Conservation (phyloP, 202 grass and related monocot genomes). For the Musa balbisiana region DNA sequence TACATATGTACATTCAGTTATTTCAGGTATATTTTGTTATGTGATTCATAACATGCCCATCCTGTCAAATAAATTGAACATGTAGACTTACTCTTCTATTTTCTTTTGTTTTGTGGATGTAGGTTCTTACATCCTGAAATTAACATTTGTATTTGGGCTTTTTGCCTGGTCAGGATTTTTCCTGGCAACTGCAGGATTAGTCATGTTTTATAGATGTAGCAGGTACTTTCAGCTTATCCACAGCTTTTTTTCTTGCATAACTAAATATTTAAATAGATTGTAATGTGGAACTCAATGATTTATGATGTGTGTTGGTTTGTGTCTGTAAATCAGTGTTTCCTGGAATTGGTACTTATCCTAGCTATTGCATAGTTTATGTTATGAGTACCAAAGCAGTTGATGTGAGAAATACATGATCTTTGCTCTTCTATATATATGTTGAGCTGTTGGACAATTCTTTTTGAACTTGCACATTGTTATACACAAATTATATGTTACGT, state of each 20-base stretch:
- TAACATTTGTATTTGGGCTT: conserved; percentile 52
- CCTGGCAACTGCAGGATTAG: conserved; percentile 65
- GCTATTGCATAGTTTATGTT: too few species aligned
- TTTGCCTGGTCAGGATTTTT: conserved; percentile 91
- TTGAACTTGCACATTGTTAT: too few species aligned
- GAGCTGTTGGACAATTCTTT: too few species aligned
- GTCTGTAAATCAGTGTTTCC: too few species aligned
- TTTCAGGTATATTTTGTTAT: conserved; percentile 50
- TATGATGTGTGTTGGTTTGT: too few species aligned
- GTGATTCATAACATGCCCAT: neutral
- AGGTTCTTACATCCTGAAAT: conserved; percentile 51
- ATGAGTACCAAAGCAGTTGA: too few species aligned
- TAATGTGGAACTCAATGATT: too few species aligned
- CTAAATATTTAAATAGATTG: conserved; percentile 13
- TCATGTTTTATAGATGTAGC: conserved; percentile 98
- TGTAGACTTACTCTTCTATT: conserved; percentile 15
- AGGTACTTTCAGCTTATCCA: conserved; percentile 39
- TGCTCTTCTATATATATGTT: too few species aligned
- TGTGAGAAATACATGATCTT: too few species aligned
- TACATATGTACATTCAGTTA: conserved; percentile 73
- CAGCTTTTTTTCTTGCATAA: neutral
- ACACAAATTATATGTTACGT: too few species aligned
- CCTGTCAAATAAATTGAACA: conserved; percentile 11
- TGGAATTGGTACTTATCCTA: too few species aligned
- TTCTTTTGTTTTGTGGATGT: conserved; percentile 26